phyloP scores from a whole-genome alignment of 2,329 filamentous ascomycete genomes.

The Tolypocladium nubicola region DNA sequence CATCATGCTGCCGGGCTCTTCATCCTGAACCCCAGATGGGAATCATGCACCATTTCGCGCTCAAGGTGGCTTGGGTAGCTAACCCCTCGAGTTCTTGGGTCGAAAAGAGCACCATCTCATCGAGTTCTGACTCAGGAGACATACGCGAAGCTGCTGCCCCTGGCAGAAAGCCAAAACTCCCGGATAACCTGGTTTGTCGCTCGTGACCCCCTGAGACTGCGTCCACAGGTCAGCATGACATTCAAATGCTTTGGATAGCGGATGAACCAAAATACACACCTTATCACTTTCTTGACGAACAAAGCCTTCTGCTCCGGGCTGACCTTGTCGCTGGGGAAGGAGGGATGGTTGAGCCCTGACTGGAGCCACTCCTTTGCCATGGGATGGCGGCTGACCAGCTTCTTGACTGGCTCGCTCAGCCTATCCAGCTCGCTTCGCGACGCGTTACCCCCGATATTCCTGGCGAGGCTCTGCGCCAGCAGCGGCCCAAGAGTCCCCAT shows the following conservation, averaged over 20 bases:
- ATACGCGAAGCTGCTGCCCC: constrained; percentile 52
- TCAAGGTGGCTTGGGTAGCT: not conserved
- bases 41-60: not conserved
- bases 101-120: not conserved
- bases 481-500: constrained; percentile 51
- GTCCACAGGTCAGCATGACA: not conserved
- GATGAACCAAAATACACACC: constrained; percentile 23
- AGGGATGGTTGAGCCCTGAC: constrained; percentile 40
- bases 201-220: constrained; percentile 51
- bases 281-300: constrained; percentile 57
- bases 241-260: too few species aligned
- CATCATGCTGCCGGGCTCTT: not conserved
- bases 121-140: constrained; percentile 29
- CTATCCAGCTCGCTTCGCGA: constrained; percentile 63
- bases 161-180: constrained; percentile 63
- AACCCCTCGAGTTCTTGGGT: not conserved
- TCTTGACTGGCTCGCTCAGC: constrained; percentile 60
- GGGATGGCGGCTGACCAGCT: constrained; percentile 46
- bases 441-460: constrained; percentile 58
- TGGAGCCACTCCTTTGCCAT: constrained; percentile 53
- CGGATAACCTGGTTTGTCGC: constrained; percentile 57
- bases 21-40: too few species aligned
- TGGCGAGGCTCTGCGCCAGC: constrained; percentile 47
- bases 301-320: constrained; percentile 46
- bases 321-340: constrained; percentile 51